Conservation (phyloP, 2,329 filamentous ascomycete genomes). For the Fusarium longipes region DNA sequence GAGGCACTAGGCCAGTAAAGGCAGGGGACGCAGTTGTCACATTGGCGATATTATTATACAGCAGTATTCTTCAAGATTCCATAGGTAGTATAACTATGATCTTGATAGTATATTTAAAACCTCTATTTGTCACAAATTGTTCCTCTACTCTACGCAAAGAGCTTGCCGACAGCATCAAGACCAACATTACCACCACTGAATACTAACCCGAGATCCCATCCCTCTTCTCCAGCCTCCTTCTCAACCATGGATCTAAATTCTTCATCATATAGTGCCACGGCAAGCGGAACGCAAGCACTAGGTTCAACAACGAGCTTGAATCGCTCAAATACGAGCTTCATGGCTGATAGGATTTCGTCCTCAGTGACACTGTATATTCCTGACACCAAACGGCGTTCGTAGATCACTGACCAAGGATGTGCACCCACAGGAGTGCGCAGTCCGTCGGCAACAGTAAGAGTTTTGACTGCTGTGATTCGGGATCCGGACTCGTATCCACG, state of each 20-base stretch:
- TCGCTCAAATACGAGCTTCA: slow-evolving; percentile 83
- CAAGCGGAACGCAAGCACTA: slow-evolving; percentile 84
- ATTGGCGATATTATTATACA: not conserved
- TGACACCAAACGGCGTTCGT: slow-evolving; percentile 74
- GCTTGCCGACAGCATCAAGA: slow-evolving; percentile 62
- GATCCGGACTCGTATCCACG: slow-evolving; percentile 73
- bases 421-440: slow-evolving; percentile 83
- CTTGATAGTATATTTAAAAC: not conserved
- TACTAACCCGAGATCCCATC: slow-evolving; percentile 76
- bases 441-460: slow-evolving; percentile 88
- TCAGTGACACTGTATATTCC: slow-evolving; percentile 81
- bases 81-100: too few species aligned
- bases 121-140: not conserved
- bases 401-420: slow-evolving; percentile 82
- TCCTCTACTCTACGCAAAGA: slow-evolving; percentile 54
- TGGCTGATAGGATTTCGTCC: slow-evolving; percentile 80
- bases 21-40: not conserved
- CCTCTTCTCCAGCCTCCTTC: slow-evolving; percentile 73
- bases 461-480: slow-evolving; percentile 75
- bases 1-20: slow-evolving; percentile 50
- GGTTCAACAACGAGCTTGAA: slow-evolving; percentile 94
- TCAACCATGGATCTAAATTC: slow-evolving; percentile 80
- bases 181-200: slow-evolving; percentile 71
- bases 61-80: too few species aligned
- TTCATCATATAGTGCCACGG: slow-evolving; percentile 85